Evolutionary conservation across 2,329 filamentous ascomycete genomes (phyloP).

Genomic region (Aspergillus puulaauensis): DNA sequence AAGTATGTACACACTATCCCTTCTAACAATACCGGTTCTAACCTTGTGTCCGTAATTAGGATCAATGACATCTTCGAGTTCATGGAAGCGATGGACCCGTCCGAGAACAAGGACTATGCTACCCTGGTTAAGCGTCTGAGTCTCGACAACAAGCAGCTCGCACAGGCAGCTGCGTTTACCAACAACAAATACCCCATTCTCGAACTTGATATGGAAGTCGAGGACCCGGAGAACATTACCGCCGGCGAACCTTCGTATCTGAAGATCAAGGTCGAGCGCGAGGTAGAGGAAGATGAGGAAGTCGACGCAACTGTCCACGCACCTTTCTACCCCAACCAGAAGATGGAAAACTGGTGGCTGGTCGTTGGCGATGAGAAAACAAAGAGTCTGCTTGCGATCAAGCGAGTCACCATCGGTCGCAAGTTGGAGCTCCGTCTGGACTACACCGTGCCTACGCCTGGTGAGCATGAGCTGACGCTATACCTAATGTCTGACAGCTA

Average conservation of each 20-base stretch:
- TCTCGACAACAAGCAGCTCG: constrained; percentile 77
- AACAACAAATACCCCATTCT: constrained; percentile 96
- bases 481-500: constrained; percentile 98
- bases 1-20: constrained; percentile 54
- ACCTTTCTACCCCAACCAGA: constrained; percentile 87
- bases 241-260: constrained; percentile 81
- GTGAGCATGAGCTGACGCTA: constrained; percentile 83
- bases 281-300: constrained; percentile 71
- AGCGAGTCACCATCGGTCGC: constrained; percentile 82
- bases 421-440: constrained; percentile 79
- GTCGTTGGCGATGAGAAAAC: constrained; percentile 91
- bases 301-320: constrained; percentile 85
- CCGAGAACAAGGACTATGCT: constrained; percentile 81
- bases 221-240: constrained; percentile 76
- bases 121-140: constrained; percentile 74
- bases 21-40: constrained; percentile 12
- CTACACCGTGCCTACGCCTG: constrained; percentile 82
- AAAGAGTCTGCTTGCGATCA: constrained; percentile 86
- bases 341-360: constrained; percentile 98
- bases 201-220: constrained; percentile 82
- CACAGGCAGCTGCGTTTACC: constrained; percentile 88
- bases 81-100: constrained; percentile 97
- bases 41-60: constrained; percentile 43
- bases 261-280: constrained; percentile 79
- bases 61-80: constrained; percentile 96